phyloP scores from a whole-genome alignment of 345 rosid genomes.

The Citrus sp. region DNA sequence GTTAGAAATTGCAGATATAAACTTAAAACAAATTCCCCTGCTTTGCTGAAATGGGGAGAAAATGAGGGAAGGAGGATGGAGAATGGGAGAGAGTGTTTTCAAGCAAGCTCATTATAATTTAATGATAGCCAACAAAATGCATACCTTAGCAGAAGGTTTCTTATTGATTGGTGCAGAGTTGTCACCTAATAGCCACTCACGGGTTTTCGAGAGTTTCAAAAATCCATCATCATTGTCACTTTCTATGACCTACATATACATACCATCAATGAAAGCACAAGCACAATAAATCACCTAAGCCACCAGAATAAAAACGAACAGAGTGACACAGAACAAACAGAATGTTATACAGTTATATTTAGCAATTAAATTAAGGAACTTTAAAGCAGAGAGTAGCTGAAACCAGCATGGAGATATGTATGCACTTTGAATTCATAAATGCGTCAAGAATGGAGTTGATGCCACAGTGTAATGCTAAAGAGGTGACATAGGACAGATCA shows the following conservation, averaged over 20 bases:
- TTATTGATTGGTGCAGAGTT: constrained; percentile 69
- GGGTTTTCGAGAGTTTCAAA: constrained; percentile 66
- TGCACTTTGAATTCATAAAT: not conserved
- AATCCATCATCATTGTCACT: constrained; percentile 49
- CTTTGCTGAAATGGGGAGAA: not conserved
- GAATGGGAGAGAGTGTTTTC: not conserved
- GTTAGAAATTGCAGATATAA: not conserved
- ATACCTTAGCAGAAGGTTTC: constrained; percentile 65
- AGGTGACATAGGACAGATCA: not conserved
- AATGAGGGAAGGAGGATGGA: not conserved
- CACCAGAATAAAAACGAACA: not conserved
- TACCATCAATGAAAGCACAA: not conserved
- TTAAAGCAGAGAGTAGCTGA: not conserved
- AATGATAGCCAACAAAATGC: constrained; percentile 1
- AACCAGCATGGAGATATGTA: not conserved
- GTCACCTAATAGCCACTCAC: constrained; percentile 70
- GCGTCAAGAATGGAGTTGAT: not conserved
- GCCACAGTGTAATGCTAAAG: not conserved
- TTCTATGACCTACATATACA: constrained; percentile 32
- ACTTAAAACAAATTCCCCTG: not conserved
- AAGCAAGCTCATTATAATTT: not conserved
- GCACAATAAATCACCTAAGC: not conserved
- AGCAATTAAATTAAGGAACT: not conserved
- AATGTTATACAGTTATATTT: not conserved
- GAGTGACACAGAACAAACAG: not conserved